Evolutionary conservation across 495 filamentous ascomycete genomes (phyloP).

Genomic region (Parathielavia hyrcaniae): DNA sequence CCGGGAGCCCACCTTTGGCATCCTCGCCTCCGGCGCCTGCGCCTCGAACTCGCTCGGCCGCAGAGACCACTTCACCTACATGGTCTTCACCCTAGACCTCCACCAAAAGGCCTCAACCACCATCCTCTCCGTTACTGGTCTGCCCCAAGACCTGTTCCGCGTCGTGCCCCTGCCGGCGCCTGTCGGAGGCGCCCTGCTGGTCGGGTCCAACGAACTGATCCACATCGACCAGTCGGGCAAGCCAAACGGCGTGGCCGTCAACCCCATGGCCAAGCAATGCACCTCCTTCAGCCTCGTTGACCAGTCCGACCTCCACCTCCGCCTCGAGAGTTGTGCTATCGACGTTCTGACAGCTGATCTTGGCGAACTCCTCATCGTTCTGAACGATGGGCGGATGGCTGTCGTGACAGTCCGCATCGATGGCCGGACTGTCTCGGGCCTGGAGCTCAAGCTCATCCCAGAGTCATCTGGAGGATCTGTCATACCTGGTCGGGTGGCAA

Average conservation of each 20-base stretch:
- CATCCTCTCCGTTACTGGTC: conserved; percentile 71
- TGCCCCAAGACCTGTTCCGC: conserved; percentile 85
- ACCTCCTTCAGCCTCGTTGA: conserved; percentile 78
- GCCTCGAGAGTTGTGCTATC: conserved; percentile 74
- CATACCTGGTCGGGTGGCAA: conserved; percentile 60
- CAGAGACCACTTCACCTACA: conserved; percentile 79
- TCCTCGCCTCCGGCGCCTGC: conserved; percentile 67
- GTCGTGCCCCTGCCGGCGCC: conserved; percentile 79
- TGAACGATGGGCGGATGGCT: conserved; percentile 67
- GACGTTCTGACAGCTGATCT: conserved; percentile 66
- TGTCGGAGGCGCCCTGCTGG: conserved; percentile 78
- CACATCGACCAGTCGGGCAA: conserved; percentile 96
- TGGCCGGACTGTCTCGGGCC: conserved; percentile 85
- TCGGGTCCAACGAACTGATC: conserved; percentile 85
- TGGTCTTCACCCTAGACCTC: conserved; percentile 90
- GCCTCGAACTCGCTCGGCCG: conserved; percentile 73
- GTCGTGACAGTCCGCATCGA: conserved; percentile 80
- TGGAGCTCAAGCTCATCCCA: conserved; percentile 59
- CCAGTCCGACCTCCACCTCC: conserved; percentile 73
- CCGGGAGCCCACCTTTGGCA: conserved; percentile 92
- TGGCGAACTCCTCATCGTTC: conserved; percentile 77
- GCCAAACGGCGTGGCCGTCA: conserved; percentile 88
- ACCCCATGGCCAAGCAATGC: conserved; percentile 70
- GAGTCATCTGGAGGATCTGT: conserved; percentile 54
- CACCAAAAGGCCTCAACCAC: conserved; percentile 91